These are phyloP conservation scores for Podosphaera leucotricha DNA, from an alignment of 2,329 filamentous ascomycete species.

Conservation along the genomic window DNA sequence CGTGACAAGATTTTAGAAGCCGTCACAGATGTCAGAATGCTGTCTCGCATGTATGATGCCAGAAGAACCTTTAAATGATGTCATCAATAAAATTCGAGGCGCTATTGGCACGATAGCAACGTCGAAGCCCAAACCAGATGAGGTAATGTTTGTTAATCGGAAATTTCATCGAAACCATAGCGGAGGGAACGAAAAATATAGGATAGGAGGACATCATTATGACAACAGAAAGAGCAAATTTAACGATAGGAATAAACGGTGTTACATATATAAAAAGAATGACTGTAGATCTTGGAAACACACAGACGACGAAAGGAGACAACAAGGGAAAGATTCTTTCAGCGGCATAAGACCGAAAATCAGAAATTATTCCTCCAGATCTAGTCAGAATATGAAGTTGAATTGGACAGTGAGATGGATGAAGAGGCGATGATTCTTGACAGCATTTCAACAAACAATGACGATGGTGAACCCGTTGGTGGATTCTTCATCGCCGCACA, in stretches of 20 bases:
- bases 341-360: not conserved
- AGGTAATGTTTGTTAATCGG: not conserved
- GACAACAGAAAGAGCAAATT: too few relatives aligned
- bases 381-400: not conserved
- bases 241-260: not conserved
- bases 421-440: not conserved
- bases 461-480: not conserved
- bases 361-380: not conserved
- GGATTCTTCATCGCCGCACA: not conserved
- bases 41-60: not conserved
- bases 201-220: not conserved
- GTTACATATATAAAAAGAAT: not conserved
- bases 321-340: not conserved
- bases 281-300: not conserved
- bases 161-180: not conserved
- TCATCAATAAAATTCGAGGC: not conserved
- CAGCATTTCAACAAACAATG: not conserved
- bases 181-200: not conserved
- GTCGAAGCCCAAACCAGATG: not conserved
- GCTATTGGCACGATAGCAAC: not conserved
- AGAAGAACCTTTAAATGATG: not conserved
- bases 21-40: not conserved
- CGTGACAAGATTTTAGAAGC: conserved; percentile 1
- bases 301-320: not conserved
- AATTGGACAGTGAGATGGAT: not conserved